Evolutionary conservation across 495 filamentous ascomycete genomes (phyloP).

Genomic region (Penicillium arizonense): DNA sequence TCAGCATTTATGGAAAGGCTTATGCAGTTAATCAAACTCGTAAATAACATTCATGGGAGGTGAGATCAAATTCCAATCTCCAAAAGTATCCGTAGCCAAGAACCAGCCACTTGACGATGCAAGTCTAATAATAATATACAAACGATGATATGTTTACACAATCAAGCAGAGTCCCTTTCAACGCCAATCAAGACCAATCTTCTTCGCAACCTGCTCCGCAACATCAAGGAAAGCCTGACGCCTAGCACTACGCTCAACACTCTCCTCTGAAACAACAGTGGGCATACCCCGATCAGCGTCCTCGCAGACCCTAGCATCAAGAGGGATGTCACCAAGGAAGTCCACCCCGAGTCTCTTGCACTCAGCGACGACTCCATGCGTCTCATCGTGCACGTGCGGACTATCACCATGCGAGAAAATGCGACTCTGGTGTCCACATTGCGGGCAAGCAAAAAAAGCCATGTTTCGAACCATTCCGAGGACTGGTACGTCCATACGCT

Average conservation of each 20-base stretch:
- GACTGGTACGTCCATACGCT: conserved; percentile 72
- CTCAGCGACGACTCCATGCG: conserved; percentile 50
- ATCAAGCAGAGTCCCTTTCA: conserved; percentile 11
- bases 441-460: conserved; percentile 79
- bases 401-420: conserved; percentile 63
- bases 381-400: conserved; percentile 39
- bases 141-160: not conserved
- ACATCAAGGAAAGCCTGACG: conserved; percentile 70
- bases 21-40: too few species aligned
- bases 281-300: conserved; percentile 89
- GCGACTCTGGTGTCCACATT: conserved; percentile 68
- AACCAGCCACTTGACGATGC: not conserved
- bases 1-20: not conserved
- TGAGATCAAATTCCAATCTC: not conserved
- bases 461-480: conserved; percentile 97
- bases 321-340: conserved; percentile 84
- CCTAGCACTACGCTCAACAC: conserved; percentile 66
- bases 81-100: not conserved
- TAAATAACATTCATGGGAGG: too few species aligned
- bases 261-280: conserved; percentile 85
- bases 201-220: conserved; percentile 58
- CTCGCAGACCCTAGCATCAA: conserved; percentile 82
- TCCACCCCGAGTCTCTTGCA: conserved; percentile 67
- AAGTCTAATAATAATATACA: conserved; percentile 3
- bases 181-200: conserved; percentile 41